phyloP scores from a whole-genome alignment of 2,329 filamentous ascomycete genomes.

The Camillea tinctor region DNA sequence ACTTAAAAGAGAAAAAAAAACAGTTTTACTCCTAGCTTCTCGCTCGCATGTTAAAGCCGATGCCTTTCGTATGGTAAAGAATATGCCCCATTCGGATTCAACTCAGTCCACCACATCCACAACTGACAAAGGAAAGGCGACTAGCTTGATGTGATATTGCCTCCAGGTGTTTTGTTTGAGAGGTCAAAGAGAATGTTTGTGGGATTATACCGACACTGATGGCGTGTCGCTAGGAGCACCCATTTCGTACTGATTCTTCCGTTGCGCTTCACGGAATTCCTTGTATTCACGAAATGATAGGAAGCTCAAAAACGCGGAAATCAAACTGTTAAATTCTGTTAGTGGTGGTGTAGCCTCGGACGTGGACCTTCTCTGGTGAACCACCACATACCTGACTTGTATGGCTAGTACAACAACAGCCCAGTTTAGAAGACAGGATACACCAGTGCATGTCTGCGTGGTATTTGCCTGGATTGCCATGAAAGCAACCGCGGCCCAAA shows the following conservation, averaged over 20 bases:
- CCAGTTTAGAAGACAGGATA: background rate
- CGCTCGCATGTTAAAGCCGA: no score
- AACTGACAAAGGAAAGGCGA: no score
- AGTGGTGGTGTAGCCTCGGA: background rate
- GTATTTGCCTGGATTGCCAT: background rate
- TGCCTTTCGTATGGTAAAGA: no score
- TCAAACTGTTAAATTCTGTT: background rate
- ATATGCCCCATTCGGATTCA: no score
- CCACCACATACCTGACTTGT: background rate
- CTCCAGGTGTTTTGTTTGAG: background rate
- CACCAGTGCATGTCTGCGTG: background rate
- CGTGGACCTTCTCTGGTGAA: background rate
- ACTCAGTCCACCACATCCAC: no score
- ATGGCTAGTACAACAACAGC: background rate
- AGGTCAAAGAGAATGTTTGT: background rate
- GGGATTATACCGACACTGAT: background rate
- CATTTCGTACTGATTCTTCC: background rate
- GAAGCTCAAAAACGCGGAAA: background rate
- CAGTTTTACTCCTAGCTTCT: no score
- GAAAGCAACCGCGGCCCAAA: background rate
- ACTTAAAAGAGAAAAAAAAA: no score
- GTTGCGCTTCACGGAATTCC: no score
- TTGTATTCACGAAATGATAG: background rate
- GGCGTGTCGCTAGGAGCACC: background rate
- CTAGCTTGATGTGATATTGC: background rate